Conservation (phyloP, 2,329 filamentous ascomycete species). For the Pseudogymnoascus sp. region DNA sequence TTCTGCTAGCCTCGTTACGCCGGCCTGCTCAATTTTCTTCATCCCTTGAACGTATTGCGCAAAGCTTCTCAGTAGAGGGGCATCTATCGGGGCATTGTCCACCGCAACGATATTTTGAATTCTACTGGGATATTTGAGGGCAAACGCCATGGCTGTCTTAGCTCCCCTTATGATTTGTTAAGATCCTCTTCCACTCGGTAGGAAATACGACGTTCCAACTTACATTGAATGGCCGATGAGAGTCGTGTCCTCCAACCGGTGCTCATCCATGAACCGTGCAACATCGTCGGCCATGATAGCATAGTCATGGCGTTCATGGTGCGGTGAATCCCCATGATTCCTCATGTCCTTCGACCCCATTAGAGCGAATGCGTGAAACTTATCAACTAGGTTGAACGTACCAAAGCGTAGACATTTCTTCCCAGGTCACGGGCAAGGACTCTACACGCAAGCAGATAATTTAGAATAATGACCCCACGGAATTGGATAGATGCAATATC, state of each 20-base stretch:
- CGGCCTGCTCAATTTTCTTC: conserved; percentile 64
- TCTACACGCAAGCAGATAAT: conserved; percentile 36
- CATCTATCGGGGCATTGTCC: conserved; percentile 86
- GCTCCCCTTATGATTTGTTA: conserved; percentile 54
- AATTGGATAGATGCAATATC: conserved; percentile 31
- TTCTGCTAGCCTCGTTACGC: conserved; percentile 60
- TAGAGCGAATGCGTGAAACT: conserved; percentile 12
- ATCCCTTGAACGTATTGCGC: conserved; percentile 74
- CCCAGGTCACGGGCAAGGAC: conserved; percentile 71
- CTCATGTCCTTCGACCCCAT: conserved; percentile 60
- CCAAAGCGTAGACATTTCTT: conserved; percentile 72
- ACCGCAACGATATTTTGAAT: conserved; percentile 70
- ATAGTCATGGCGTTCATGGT: conserved; percentile 70
- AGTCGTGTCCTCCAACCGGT: conserved; percentile 60
- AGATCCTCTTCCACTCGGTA: not conserved
- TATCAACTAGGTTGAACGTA: conserved; percentile 33
- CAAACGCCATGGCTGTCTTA: conserved; percentile 84
- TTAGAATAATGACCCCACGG: not conserved
- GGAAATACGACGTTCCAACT: conserved; percentile 21
- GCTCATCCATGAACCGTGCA: conserved; percentile 63
- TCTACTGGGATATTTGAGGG: conserved; percentile 58
- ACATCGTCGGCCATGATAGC: conserved; percentile 74
- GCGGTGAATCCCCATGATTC: conserved; percentile 88
- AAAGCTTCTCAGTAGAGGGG: conserved; percentile 65
- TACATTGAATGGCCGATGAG: conserved; percentile 93